Conservation (phyloP, 148 eudicot genomes). For the Amaranthus palmeri region DNA sequence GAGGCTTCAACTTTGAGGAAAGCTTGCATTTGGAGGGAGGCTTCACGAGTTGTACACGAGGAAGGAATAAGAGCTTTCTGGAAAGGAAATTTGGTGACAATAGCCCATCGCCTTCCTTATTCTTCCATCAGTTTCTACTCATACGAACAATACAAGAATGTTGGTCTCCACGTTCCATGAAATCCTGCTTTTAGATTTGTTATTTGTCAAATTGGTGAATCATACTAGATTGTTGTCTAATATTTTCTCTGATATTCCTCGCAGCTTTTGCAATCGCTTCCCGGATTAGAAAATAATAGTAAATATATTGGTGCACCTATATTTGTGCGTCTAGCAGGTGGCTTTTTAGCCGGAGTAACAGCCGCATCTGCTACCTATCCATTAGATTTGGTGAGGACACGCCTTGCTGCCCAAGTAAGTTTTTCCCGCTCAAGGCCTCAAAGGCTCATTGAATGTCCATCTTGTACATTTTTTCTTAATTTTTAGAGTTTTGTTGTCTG, state of each 20-base stretch:
- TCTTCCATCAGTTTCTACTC: conserved; percentile 87
- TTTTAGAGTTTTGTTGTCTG: background rate
- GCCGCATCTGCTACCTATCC: conserved; percentile 71
- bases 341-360: conserved; percentile 87
- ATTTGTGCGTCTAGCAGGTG: conserved; percentile 64
- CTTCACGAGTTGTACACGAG: conserved; percentile 67
- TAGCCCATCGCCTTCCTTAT: conserved; percentile 93
- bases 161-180: conserved; percentile 43
- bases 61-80: conserved; percentile 92
- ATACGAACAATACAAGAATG: conserved; percentile 82
- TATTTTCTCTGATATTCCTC: background rate
- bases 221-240: background rate
- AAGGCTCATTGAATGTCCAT: background rate
- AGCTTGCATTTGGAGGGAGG: conserved; percentile 77
- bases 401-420: conserved; percentile 69
- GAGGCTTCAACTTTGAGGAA: conserved; percentile 60
- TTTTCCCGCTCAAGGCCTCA: background rate
- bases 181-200: conserved; percentile 1
- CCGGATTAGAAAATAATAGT: conserved; percentile 43
- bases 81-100: conserved; percentile 94
- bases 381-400: conserved; percentile 70
- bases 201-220: background rate
- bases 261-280: conserved; percentile 58
- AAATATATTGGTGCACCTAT: conserved; percentile 47
- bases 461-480: background rate